These are phyloP conservation scores for Penicillium robsamsonii DNA, from an alignment of 495 filamentous ascomycete genomes.

Conservation along the genomic window DNA sequence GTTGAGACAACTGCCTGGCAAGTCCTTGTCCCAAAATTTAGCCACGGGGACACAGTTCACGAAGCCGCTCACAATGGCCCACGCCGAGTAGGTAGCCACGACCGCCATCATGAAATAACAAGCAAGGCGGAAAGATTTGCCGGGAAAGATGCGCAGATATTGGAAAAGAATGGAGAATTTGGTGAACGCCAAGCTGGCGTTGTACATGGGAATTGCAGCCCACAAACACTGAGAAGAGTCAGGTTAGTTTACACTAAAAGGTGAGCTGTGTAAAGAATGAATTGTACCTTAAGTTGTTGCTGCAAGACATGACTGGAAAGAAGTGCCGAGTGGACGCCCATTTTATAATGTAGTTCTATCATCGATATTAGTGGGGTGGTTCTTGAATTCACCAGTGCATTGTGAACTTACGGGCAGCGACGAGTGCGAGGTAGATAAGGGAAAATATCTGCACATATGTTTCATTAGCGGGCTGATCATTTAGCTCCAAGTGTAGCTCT, in stretches of 20 bases:
- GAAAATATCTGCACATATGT: conserved; percentile 19
- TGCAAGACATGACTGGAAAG: conserved; percentile 22
- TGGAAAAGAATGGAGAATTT: conserved; percentile 51
- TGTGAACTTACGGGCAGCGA: conserved; percentile 31
- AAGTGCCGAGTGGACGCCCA: conserved; percentile 27
- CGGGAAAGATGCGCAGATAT: conserved; percentile 49
- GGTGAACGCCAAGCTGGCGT: conserved; percentile 38
- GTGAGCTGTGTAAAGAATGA: neutral
- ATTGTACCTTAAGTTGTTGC: conserved; percentile 34
- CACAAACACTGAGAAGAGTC: conserved; percentile 31
- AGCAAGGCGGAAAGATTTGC: conserved; percentile 30
- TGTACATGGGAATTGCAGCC: conserved; percentile 44
- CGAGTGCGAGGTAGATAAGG: conserved; percentile 34
- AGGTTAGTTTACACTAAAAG: neutral
- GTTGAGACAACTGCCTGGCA: conserved; percentile 52
- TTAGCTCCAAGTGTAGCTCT: neutral
- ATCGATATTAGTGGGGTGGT: neutral
- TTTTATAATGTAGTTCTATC: conserved; percentile 34
- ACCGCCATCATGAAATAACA: conserved; percentile 37
- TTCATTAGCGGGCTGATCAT: neutral
- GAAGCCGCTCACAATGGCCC: conserved; percentile 42
- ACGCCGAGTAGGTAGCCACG: conserved; percentile 35
- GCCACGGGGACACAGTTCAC: conserved; percentile 56
- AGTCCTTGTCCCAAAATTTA: conserved; percentile 50
- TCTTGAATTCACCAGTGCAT: neutral